Conservation (phyloP, 768 basidiomycete genomes). For the Hericium rajendrae region DNA sequence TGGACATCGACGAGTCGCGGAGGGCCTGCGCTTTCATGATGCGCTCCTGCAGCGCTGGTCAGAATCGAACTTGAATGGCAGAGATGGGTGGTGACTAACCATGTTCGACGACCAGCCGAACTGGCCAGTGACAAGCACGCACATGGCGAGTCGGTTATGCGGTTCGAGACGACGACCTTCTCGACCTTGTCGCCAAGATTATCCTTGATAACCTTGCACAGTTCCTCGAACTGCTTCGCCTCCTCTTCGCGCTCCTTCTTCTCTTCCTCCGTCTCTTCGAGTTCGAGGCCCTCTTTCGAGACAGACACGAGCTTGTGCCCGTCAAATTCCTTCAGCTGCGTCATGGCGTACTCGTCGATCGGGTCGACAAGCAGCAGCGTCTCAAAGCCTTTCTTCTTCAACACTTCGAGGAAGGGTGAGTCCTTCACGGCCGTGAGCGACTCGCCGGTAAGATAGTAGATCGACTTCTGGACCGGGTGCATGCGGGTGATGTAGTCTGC, state of each 20-base stretch:
- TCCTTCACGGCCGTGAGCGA: conserved; percentile 84
- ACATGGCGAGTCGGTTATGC: conserved; percentile 93
- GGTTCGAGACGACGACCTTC: conserved; percentile 97
- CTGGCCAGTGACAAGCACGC: conserved; percentile 96
- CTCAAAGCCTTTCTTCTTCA: conserved; percentile 99
- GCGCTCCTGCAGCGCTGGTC: conserved; percentile 48
- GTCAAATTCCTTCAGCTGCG: conserved; percentile 98
- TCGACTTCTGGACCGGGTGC: conserved; percentile 97
- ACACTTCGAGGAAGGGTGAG: conserved; percentile 97
- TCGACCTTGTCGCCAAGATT: conserved; percentile 98
- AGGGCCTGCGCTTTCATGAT: conserved; percentile 99
- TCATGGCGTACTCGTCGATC: conserved; percentile 97
- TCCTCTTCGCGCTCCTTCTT: conserved; percentile 87
- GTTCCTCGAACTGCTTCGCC: conserved; percentile 69
- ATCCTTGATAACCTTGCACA: conserved; percentile 95
- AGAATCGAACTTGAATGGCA: not conserved
- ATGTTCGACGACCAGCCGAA: conserved; percentile 99
- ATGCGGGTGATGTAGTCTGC: conserved; percentile 98
- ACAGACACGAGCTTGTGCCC: conserved; percentile 96
- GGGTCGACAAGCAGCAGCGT: conserved; percentile 96
- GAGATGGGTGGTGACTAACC: conserved; percentile 34
- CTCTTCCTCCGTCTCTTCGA: conserved; percentile 98
- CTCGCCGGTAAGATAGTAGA: conserved; percentile 99
- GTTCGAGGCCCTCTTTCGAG: conserved; percentile 98
- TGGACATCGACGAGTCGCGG: conserved; percentile 96